A percentile compares a stretch with the other conserved stretches of the same genome.
Conservation (phyloP, 768 basidiomycete species). For the Podaxis sp. region DNA sequence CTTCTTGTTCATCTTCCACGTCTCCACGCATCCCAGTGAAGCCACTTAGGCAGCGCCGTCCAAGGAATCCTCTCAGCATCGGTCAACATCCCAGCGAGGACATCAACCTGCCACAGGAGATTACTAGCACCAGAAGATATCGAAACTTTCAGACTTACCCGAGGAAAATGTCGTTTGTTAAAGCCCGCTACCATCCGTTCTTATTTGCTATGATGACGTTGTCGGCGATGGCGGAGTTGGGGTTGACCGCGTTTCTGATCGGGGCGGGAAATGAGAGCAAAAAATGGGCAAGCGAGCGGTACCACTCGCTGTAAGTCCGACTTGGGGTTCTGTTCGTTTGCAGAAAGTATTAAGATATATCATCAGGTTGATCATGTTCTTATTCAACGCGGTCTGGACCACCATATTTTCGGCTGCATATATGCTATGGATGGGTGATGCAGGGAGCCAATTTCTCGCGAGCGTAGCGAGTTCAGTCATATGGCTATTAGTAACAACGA, state of each 20-base stretch:
- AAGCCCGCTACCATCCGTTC: conserved; percentile 60
- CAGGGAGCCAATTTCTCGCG: conserved; percentile 67
- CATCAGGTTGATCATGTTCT: conserved; percentile 52
- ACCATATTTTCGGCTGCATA: conserved; percentile 68
- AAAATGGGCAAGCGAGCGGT: conserved; percentile 60
- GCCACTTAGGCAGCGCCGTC: conserved; percentile 4
- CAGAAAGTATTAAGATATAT: not conserved
- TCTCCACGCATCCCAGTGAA: not conserved
- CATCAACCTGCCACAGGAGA: not conserved
- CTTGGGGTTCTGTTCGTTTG: conserved; percentile 9
- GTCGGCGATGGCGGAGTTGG: conserved; percentile 69
- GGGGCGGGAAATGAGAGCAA: conserved; percentile 62
- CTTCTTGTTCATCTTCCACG: not conserved
- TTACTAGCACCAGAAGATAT: not conserved
- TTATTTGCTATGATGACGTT: conserved; percentile 65
- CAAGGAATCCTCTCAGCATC: not conserved
- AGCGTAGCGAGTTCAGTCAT: conserved; percentile 74
- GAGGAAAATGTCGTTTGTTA: conserved; percentile 39
- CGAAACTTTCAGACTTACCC: conserved; percentile 9
- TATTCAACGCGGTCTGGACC: conserved; percentile 77
- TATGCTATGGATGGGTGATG: conserved; percentile 68
- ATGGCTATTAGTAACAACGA: conserved; percentile 65
- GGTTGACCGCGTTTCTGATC: conserved; percentile 73
- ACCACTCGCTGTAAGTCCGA: conserved; percentile 60
- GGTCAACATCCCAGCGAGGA: not conserved